These are phyloP conservation scores for Pterulicium gracile DNA, from an alignment of 1,284 basidiomycete genomes.

Conservation along the genomic window DNA sequence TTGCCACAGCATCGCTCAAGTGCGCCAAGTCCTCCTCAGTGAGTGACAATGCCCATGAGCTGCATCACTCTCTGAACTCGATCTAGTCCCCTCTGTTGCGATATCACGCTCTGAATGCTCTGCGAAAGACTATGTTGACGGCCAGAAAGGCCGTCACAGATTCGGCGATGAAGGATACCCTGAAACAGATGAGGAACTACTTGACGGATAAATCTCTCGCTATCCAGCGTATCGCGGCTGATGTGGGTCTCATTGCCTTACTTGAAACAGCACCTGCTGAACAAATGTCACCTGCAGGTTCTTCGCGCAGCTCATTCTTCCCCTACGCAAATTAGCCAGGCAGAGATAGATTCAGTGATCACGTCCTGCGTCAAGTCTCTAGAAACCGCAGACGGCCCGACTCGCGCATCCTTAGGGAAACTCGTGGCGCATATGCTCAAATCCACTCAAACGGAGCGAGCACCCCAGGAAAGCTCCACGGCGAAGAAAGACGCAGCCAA, in stretches of 20 bases:
- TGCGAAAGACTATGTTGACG: constrained; percentile 67
- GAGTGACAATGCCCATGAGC: constrained; percentile 10
- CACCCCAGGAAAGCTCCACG: constrained; percentile 33
- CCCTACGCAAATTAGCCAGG: constrained; percentile 37
- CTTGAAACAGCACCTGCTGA: constrained; percentile 1
- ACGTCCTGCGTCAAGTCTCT: constrained; percentile 65
- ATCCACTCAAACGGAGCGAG: constrained; percentile 71
- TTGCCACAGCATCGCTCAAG: constrained; percentile 54
- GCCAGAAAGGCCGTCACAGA: constrained; percentile 84
- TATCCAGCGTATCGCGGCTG: constrained; percentile 78
- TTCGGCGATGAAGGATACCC: constrained; percentile 66
- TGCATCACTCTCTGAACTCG: not conserved
- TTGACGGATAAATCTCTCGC: constrained; percentile 80
- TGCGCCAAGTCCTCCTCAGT: constrained; percentile 65
- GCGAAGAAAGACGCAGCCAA: constrained; percentile 59
- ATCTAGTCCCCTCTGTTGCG: constrained; percentile 68
- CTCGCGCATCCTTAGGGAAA: constrained; percentile 69
- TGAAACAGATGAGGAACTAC: constrained; percentile 73
- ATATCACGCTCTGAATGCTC: constrained; percentile 69
- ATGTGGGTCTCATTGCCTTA: constrained; percentile 32
- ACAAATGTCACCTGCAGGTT: constrained; percentile 30
- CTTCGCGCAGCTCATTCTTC: constrained; percentile 45
- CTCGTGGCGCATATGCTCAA: constrained; percentile 81
- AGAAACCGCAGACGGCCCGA: constrained; percentile 77
- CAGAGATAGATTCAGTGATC: constrained; percentile 72